Evolutionary conservation across 257 asterid genomes (phyloP).

Genomic region (Cinchona pubescens): DNA sequence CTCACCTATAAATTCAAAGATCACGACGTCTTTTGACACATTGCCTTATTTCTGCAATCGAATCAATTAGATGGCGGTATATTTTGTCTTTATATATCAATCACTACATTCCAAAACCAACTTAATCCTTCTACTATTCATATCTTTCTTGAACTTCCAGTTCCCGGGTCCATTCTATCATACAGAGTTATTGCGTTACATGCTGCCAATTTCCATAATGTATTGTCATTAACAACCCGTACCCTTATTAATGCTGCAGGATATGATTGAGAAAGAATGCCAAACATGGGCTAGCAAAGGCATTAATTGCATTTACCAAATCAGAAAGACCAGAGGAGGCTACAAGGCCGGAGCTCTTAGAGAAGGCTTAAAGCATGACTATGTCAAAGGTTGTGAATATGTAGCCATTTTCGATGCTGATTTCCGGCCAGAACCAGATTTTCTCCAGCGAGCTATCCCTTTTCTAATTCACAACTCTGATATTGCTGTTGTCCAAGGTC

Average conservation of each 20-base stretch:
- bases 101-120: background rate
- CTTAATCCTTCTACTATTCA: background rate
- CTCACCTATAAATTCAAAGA: conserved; percentile 4
- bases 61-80: background rate
- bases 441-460: conserved; percentile 77
- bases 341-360: conserved; percentile 99
- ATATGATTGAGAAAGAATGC: conserved; percentile 90
- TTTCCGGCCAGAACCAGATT: conserved; percentile 92
- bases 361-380: conserved; percentile 75
- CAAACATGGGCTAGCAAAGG: conserved; percentile 89
- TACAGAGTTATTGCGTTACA: background rate
- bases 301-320: conserved; percentile 73
- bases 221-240: background rate
- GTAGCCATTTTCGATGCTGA: too few relatives aligned
- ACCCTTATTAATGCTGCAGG: conserved; percentile 38
- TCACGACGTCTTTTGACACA: background rate
- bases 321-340: conserved; percentile 73
- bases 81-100: background rate
- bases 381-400: conserved; percentile 75
- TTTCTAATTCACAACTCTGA: conserved; percentile 69
- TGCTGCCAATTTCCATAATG: too few relatives aligned
- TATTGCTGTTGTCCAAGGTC: conserved; percentile 86
- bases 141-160: too few relatives aligned
- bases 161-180: background rate
- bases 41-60: background rate